These are phyloP conservation scores for Cercophora sp. DNA, from an alignment of 495 filamentous ascomycete genomes.

Conservation along the genomic window DNA sequence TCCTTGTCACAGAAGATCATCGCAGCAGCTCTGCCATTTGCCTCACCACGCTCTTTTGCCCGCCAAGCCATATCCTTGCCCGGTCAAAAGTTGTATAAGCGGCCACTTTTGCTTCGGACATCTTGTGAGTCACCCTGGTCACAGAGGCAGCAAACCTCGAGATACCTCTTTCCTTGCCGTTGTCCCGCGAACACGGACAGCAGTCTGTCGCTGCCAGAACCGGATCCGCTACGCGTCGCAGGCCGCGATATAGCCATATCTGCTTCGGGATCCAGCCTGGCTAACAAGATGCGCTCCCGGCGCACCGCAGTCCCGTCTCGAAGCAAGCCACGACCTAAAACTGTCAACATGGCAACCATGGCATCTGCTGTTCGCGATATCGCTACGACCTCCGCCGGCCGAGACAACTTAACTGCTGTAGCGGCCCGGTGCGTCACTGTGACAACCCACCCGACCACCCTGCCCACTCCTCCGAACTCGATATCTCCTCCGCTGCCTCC, in stretches of 20 bases:
- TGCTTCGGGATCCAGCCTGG: constrained; percentile 1
- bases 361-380: constrained; percentile 66
- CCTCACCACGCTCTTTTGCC: constrained; percentile 32
- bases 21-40: constrained; percentile 47
- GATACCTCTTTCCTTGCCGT: no score
- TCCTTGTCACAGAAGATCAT: constrained; percentile 52
- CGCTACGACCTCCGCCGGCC: constrained; percentile 52
- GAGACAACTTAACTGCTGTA: constrained; percentile 60
- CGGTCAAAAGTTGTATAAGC: constrained; percentile 34
- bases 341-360: constrained; percentile 57
- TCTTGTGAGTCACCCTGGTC: constrained; percentile 39
- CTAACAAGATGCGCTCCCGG: constrained; percentile 25
- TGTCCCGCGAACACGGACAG: background rate
- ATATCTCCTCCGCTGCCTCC: constrained; percentile 87
- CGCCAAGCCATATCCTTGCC: constrained; percentile 32
- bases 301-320: constrained; percentile 40
- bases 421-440: constrained; percentile 55
- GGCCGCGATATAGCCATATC: constrained; percentile 21
- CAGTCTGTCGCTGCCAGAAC: background rate
- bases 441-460: constrained; percentile 59
- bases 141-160: no score
- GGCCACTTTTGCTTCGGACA: constrained; percentile 28
- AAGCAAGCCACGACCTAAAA: constrained; percentile 38
- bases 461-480: constrained; percentile 93
- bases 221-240: background rate